A percentile compares a stretch with the other conserved stretches of the same genome.
phyloP scores from a whole-genome alignment of 352 stramenopile genomes.

The Globisporangium alternatum region DNA sequence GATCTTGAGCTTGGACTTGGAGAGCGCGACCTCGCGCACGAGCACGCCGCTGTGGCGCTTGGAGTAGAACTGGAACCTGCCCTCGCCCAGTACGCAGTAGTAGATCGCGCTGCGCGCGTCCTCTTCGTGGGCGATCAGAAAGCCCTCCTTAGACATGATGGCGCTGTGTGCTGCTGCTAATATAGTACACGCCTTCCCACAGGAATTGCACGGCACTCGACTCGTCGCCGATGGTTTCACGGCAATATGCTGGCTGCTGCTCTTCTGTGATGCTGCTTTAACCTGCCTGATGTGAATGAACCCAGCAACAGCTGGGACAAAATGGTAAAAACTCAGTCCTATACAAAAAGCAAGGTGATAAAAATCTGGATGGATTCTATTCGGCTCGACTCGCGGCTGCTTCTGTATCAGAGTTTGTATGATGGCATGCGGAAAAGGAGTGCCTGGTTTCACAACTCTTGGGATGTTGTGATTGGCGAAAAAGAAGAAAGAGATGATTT shows the following conservation, averaged over 20 bases:
- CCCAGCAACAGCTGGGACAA: background rate
- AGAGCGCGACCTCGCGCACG: constrained; percentile 62
- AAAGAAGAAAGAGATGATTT: background rate
- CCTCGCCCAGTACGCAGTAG: constrained; percentile 79
- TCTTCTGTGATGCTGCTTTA: background rate
- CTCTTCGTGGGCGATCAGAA: constrained; percentile 71
- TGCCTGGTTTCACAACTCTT: too few species aligned
- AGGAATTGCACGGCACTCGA: background rate
- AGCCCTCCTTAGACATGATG: constrained; percentile 83
- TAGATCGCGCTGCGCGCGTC: constrained; percentile 62
- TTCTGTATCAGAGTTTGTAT: background rate
- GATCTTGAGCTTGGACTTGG: constrained; percentile 75
- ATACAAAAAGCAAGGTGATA: background rate
- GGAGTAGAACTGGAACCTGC: constrained; percentile 72
- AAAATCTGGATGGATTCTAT: constrained; percentile 4
- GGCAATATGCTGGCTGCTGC: background rate
- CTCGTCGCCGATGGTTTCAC: background rate
- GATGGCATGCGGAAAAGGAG: background rate
- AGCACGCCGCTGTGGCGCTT: constrained; percentile 60
- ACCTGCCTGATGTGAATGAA: background rate
- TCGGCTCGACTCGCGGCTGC: background rate
- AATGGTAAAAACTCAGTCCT: background rate
- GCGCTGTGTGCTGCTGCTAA: background rate
- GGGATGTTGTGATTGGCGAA: background rate
- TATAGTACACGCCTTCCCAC: background rate